Evolutionary conservation across 2,329 filamentous ascomycete species (phyloP).

Genomic region (Alternaria burnsii): DNA sequence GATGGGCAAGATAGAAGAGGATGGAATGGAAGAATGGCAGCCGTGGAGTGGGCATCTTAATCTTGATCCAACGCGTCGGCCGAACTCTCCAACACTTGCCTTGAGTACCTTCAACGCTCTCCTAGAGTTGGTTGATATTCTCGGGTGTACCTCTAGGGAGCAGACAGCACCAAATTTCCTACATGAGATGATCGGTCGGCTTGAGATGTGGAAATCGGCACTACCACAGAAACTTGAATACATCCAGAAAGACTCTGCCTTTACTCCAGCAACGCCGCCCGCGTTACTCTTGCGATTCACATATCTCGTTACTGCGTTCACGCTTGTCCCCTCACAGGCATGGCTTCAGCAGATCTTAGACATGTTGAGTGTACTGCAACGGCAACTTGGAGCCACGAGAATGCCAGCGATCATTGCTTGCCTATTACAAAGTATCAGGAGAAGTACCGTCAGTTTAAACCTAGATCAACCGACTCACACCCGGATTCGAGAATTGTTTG

Average conservation of each 20-base stretch:
- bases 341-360: slow-evolving; percentile 28
- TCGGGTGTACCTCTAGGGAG: slow-evolving; percentile 23
- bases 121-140: slow-evolving; percentile 43
- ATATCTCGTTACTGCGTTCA: slow-evolving; percentile 33
- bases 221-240: slow-evolving; percentile 36
- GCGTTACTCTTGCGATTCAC: slow-evolving; percentile 40
- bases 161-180: slow-evolving; percentile 35
- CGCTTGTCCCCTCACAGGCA: slow-evolving; percentile 30
- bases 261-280: slow-evolving; percentile 34
- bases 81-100: slow-evolving; percentile 49
- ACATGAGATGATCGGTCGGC: slow-evolving; percentile 47
- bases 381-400: slow-evolving; percentile 32
- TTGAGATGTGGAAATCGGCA: slow-evolving; percentile 50
- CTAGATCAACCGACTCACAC: slow-evolving; percentile 23
- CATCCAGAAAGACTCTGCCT: slow-evolving; percentile 26
- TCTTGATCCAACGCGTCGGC: slow-evolving; percentile 25
- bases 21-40: slow-evolving; percentile 77
- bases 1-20: slow-evolving; percentile 64
- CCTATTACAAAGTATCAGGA: slow-evolving; percentile 30
- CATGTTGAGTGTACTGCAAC: slow-evolving; percentile 15
- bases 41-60: slow-evolving; percentile 68
- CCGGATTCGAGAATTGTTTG: slow-evolving; percentile 23
- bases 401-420: slow-evolving; percentile 37
- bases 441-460: slow-evolving; percentile 14
- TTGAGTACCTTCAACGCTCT: slow-evolving; percentile 64